Evolutionary conservation across 1,139 yeast genomes (phyloP), one percentile per base, ranked within the genome.

Genomic region (Hansenula lynferdii): DNA sequence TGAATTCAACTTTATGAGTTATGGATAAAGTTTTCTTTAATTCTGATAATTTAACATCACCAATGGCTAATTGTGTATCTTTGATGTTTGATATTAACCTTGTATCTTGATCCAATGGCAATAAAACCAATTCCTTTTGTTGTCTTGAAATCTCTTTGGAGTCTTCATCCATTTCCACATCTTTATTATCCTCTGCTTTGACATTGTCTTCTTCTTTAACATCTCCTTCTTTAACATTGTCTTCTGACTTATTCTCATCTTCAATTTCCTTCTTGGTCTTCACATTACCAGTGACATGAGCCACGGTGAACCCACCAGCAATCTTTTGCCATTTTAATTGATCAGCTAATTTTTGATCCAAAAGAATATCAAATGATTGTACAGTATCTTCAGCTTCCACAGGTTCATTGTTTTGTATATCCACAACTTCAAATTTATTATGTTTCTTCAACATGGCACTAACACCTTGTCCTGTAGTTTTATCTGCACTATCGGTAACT

Each of bases 11-110:
- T 40, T 69, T 69, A 51, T 84, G 75, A 37, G 66, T 62, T 16
- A 70, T 67, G 22, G 72, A 61, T 35, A 90, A 66, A 42, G 72
- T 73, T 51, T 78, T 77, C 52, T 85, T 82, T 41, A 92, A 67
- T 50, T 89, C 96, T 0, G 95, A 86, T 27, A 92, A 67, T 45
- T 85, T 72, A 37, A 94, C 79, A 56, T 90, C 96, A 35, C 99
- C 99, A 45, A 92, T 86, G 22, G 94, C 84, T 31, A 89, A 63
- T 4, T 67, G 60, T 11, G 48, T 45, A 6, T 50, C 49, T 34
- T 54, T 45, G 14, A 51, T 44, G 29, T 49, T 49, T n/a, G 54
- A 39, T 22, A 49, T 31, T 25, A 42, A 40, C 4, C 48, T 45
- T 3, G 48, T 29, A 11, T 42, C 39, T 12, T 46, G 46, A 8